Conservation (phyloP, 2,329 filamentous ascomycete genomes). For the Penicillium brevicompactum region DNA sequence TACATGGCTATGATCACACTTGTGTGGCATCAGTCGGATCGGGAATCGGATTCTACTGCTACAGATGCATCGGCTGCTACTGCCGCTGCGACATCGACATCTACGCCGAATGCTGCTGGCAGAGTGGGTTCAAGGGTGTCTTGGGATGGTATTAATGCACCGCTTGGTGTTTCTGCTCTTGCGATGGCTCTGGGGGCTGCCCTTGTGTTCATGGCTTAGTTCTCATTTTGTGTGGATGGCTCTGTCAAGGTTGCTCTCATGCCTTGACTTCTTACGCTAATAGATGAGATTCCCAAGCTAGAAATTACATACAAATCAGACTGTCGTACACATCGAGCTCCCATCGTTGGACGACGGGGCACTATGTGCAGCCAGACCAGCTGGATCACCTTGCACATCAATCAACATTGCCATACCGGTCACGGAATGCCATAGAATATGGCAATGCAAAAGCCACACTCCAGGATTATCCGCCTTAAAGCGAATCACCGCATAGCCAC, state of each 20-base stretch:
- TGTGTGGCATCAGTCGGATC: conserved; percentile 11
- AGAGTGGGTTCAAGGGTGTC: neutral
- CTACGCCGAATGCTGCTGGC: conserved; percentile 13
- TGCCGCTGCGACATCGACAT: neutral
- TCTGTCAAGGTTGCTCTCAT: too few species aligned
- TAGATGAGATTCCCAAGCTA: too few species aligned
- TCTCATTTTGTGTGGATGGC: neutral
- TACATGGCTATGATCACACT: conserved; percentile 7
- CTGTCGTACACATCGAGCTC: too few species aligned
- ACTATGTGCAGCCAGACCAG: conserved; percentile 20
- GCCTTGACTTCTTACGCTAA: too few species aligned
- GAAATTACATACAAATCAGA: too few species aligned
- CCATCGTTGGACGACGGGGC: too few species aligned
- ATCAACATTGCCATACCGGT: conserved; percentile 49
- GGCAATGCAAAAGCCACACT: conserved; percentile 54
- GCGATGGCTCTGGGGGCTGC: conserved; percentile 11
- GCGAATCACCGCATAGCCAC: conserved; percentile 58
- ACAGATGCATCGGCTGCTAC: neutral
- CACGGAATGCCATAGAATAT: conserved; percentile 55
- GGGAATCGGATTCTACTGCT: neutral
- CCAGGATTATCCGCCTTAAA: conserved; percentile 59
- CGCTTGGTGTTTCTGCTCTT: conserved; percentile 4
- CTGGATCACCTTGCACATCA: conserved; percentile 30
- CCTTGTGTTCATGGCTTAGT: conserved; percentile 1
- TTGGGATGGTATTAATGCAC: conserved; percentile 4